A percentile compares a stretch with the other conserved stretches of the same genome.
These are phyloP conservation scores for Synchytrium microbalum DNA, from an alignment of 371 early-diverging fungal species.

Conservation along the genomic window DNA sequence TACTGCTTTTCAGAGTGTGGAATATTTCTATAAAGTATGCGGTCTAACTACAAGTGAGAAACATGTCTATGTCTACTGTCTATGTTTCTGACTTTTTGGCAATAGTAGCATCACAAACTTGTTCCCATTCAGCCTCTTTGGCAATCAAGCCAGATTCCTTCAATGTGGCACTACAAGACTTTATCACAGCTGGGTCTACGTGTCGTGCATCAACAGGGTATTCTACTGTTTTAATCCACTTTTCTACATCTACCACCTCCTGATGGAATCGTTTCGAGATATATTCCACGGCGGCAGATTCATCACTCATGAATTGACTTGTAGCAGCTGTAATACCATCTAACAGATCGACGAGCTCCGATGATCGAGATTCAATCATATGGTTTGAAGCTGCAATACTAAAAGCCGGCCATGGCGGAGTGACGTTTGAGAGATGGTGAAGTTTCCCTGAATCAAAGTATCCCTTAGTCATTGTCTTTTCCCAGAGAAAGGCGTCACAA, in stretches of 20 bases:
- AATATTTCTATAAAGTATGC: too few species aligned
- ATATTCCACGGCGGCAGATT: conserved; percentile 41
- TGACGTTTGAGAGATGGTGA: conserved; percentile 61
- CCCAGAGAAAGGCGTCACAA: conserved; percentile 79
- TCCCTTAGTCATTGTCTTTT: conserved; percentile 69
- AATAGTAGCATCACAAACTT: too few species aligned
- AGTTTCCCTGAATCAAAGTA: conserved; percentile 66
- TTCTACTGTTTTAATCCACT: conserved; percentile 62
- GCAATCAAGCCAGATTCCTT: conserved; percentile 54
- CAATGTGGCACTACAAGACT: conserved; percentile 43
- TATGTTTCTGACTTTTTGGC: too few species aligned
- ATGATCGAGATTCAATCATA: conserved; percentile 28
- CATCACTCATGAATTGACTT: conserved; percentile 36
- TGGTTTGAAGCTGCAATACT: conserved; percentile 60
- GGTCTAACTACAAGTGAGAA: too few species aligned
- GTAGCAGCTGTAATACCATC: conserved; percentile 40
- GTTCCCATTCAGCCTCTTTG: too few species aligned
- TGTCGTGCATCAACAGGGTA: conserved; percentile 47
- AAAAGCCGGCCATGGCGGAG: conserved; percentile 87
- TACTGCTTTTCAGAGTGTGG: too few species aligned
- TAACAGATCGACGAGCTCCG: conserved; percentile 33
- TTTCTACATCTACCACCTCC: conserved; percentile 51
- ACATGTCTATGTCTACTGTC: too few species aligned
- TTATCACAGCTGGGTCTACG: conserved; percentile 41
- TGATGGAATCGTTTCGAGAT: conserved; percentile 54